A percentile compares a stretch with the other conserved stretches of the same genome.
Conservation (phyloP, 2,329 filamentous ascomycete genomes). For the Talaromyces piceae region DNA sequence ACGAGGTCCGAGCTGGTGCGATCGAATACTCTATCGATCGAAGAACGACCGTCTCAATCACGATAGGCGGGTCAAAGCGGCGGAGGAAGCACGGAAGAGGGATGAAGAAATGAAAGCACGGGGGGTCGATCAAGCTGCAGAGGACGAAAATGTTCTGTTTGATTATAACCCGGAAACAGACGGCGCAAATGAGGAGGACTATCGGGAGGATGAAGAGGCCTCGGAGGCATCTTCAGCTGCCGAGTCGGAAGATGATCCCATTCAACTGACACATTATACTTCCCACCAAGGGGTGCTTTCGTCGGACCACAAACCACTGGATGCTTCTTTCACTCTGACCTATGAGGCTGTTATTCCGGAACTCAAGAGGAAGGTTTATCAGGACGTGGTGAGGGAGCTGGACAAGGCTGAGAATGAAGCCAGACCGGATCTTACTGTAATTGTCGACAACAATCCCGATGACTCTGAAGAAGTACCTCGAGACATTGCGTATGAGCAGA, state of each 20-base stretch:
- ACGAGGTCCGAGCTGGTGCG: slow-evolving; percentile 91
- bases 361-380: slow-evolving; percentile 73
- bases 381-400: slow-evolving; percentile 78
- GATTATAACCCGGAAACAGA: slow-evolving; percentile 84
- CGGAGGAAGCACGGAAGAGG: slow-evolving; percentile 58
- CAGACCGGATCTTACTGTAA: slow-evolving; percentile 71
- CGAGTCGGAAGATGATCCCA: slow-evolving; percentile 39
- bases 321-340: slow-evolving; percentile 72
- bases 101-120: slow-evolving; percentile 80
- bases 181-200: slow-evolving; percentile 53
- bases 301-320: slow-evolving; percentile 90
- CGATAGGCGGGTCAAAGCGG: slow-evolving; percentile 56
- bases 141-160: slow-evolving; percentile 78
- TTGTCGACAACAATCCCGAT: slow-evolving; percentile 56
- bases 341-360: slow-evolving; percentile 83
- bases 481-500: slow-evolving; percentile 33
- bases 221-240: slow-evolving; percentile 21
- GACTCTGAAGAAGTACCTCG: slow-evolving; percentile 30
- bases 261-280: slow-evolving; percentile 62
- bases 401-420: slow-evolving; percentile 90
- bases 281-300: slow-evolving; percentile 85
- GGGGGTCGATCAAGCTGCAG: slow-evolving; percentile 63
- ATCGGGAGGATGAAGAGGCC: slow-evolving; percentile 53
- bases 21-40: slow-evolving; percentile 82
- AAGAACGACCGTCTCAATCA: slow-evolving; percentile 61